Evolutionary conservation across 495 filamentous ascomycete genomes (phyloP).

Genomic region (Penicillium ucsense): DNA sequence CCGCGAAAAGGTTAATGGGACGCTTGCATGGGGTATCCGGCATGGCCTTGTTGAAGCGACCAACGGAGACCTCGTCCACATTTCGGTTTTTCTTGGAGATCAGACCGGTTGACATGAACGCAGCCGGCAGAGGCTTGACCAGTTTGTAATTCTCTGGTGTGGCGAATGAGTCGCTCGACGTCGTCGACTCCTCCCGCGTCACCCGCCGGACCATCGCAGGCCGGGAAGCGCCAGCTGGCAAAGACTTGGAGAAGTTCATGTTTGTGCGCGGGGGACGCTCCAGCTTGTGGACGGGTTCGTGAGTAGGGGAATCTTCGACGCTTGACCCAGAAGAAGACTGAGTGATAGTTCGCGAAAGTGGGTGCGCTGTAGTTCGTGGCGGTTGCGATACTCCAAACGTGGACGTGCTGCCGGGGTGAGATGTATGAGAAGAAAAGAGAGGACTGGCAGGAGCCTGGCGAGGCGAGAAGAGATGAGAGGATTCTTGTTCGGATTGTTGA

Average conservation of each 20-base stretch:
- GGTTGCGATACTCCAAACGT: slow-evolving; percentile 14
- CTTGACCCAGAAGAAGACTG: slow-evolving; percentile 78
- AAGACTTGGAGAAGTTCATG: slow-evolving; percentile 68
- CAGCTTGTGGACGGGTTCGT: slow-evolving; percentile 46
- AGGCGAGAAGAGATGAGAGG: slow-evolving; percentile 43
- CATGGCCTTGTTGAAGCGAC: slow-evolving; percentile 38
- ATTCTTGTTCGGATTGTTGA: slow-evolving; percentile 46
- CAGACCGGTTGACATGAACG: slow-evolving; percentile 89
- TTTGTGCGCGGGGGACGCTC: slow-evolving; percentile 42
- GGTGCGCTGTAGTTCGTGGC: slow-evolving; percentile 51
- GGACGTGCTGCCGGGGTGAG: slow-evolving; percentile 27
- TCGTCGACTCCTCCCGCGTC: slow-evolving; percentile 33
- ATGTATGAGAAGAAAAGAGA: slow-evolving; percentile 23
- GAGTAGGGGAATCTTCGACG: slow-evolving; percentile 66
- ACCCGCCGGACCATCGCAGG: slow-evolving; percentile 31
- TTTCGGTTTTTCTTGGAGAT: slow-evolving; percentile 74
- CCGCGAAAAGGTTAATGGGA: slow-evolving; percentile 52
- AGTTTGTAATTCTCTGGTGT: slow-evolving; percentile 80
- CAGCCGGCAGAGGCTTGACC: slow-evolving; percentile 72
- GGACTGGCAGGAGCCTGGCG: slow-evolving; percentile 21
- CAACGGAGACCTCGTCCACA: slow-evolving; percentile 39
- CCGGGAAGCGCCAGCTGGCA: slow-evolving; percentile 58
- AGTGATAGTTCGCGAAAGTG: slow-evolving; percentile 73
- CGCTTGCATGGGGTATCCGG: slow-evolving; percentile 97
- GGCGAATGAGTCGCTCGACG: slow-evolving; percentile 48